Evolutionary conservation across 2,329 filamentous ascomycete species (phyloP).

Genomic region (Aspergillus tubingensis): DNA sequence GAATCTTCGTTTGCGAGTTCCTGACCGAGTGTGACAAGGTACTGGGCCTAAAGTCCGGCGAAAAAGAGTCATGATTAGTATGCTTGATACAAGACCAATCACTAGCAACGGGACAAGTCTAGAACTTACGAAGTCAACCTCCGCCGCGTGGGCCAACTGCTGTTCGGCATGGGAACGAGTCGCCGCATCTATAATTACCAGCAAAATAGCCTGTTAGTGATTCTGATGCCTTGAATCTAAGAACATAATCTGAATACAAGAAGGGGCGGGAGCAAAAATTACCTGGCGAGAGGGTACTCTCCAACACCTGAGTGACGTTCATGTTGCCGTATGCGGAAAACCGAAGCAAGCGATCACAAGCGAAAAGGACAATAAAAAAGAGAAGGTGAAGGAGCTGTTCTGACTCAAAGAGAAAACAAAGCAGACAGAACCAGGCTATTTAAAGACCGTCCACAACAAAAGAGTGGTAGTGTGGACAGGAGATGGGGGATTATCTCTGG

Average conservation of each 20-base stretch:
- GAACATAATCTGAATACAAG: neutral
- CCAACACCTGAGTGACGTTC: slow-evolving; percentile 98
- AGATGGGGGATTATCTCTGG: slow-evolving; percentile 17
- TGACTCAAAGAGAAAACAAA: slow-evolving; percentile 18
- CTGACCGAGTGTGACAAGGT: slow-evolving; percentile 87
- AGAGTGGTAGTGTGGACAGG: slow-evolving; percentile 27
- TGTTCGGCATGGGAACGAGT: slow-evolving; percentile 90
- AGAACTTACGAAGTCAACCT: slow-evolving; percentile 85
- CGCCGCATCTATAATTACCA: slow-evolving; percentile 68
- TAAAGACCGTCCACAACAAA: slow-evolving; percentile 24
- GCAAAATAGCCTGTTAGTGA: slow-evolving; percentile 35
- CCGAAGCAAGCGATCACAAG: slow-evolving; percentile 22
- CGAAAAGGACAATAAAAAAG: slow-evolving; percentile 24
- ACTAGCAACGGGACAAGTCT: slow-evolving; percentile 35
- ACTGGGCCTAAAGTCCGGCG: slow-evolving; percentile 68
- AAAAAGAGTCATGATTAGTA: slow-evolving; percentile 28
- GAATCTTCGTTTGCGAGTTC: slow-evolving; percentile 90
- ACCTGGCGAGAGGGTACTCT: slow-evolving; percentile 95
- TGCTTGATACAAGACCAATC: slow-evolving; percentile 10
- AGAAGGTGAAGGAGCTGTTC: slow-evolving; percentile 23
- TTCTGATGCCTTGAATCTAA: slow-evolving; percentile 9
- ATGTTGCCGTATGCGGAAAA: slow-evolving; percentile 58
- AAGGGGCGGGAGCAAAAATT: slow-evolving; percentile 40
- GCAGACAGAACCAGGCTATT: slow-evolving; percentile 10
- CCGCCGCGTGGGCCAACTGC: slow-evolving; percentile 87